phyloP scores from a whole-genome alignment of 306 rosid genomes.

The Prunus mume region DNA sequence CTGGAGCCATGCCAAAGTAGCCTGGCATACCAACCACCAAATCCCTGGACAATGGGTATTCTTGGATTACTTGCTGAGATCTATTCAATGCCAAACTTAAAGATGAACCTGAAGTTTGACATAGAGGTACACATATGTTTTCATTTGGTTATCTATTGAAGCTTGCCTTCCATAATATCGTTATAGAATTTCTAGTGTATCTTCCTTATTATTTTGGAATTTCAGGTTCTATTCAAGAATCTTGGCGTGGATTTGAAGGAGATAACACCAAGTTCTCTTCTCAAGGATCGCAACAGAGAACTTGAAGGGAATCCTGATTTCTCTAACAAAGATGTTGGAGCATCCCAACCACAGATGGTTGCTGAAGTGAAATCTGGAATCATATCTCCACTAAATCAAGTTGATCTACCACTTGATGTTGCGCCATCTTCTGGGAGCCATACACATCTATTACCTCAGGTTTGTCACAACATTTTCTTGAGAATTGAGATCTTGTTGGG shows the following conservation, averaged over 20 bases:
- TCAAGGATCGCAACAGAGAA: slow-evolving; percentile 88
- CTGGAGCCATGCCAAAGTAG: slow-evolving; percentile 94
- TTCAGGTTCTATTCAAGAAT: slow-evolving; percentile 86
- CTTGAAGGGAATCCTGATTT: slow-evolving; percentile 99
- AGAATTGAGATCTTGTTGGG: not conserved
- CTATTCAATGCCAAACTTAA: slow-evolving; percentile 98
- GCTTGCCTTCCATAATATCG: slow-evolving; percentile 1
- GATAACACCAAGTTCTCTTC: slow-evolving; percentile 84
- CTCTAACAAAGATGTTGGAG: slow-evolving; percentile 91
- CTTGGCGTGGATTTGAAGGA: slow-evolving; percentile 95
- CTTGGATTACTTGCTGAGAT: slow-evolving; percentile 96
- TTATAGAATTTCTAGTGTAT: not conserved
- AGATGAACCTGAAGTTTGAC: slow-evolving; percentile 99
- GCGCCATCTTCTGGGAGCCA: slow-evolving; percentile 67
- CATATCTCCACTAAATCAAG: slow-evolving; percentile 76
- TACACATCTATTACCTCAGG: slow-evolving; percentile 80
- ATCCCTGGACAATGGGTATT: slow-evolving; percentile 99
- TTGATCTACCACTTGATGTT: slow-evolving; percentile 75
- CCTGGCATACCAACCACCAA: slow-evolving; percentile 96
- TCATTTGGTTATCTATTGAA: not conserved
- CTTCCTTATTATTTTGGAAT: slow-evolving; percentile 10
- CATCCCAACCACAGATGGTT: slow-evolving; percentile 72
- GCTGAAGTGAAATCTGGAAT: slow-evolving; percentile 70
- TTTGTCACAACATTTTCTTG: slow-evolving; percentile 23
- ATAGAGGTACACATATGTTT: slow-evolving; percentile 59